Conservation (phyloP, 768 basidiomycete species). For the Leccinum incarnatum region DNA sequence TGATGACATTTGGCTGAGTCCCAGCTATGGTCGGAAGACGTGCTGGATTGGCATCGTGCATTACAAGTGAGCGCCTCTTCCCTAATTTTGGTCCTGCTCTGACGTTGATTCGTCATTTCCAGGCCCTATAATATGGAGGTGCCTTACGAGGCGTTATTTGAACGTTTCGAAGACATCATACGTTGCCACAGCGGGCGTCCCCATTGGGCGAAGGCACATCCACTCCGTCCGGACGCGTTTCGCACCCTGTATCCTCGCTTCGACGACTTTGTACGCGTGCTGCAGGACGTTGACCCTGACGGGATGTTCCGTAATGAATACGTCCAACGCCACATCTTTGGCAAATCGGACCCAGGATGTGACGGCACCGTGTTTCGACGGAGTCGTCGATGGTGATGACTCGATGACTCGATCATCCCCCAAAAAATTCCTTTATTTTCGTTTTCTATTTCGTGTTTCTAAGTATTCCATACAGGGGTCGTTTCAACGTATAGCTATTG, state of each 20-base stretch:
- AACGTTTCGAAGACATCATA: constrained; percentile 71
- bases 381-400: constrained; percentile 8
- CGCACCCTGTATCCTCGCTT: constrained; percentile 76
- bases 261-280: constrained; percentile 66
- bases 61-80: constrained; percentile 68
- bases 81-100: background rate
- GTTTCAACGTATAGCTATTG: constrained; percentile 8
- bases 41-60: constrained; percentile 99
- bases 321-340: constrained; percentile 82
- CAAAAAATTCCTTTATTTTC: background rate
- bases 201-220: constrained; percentile 96
- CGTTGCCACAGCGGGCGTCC: constrained; percentile 73
- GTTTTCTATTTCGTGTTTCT: background rate
- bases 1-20: constrained; percentile 95
- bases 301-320: constrained; percentile 88
- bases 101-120: background rate
- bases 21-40: constrained; percentile 72
- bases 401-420: background rate
- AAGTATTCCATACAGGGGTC: constrained; percentile 1
- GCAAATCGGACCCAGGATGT: constrained; percentile 42
- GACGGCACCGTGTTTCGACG: constrained; percentile 49
- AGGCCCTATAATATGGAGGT: constrained; percentile 86
- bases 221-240: constrained; percentile 60
- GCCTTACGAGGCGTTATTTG: constrained; percentile 77
- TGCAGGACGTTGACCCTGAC: constrained; percentile 67